phyloP scores from a whole-genome alignment of 169 alveolate genomes.

The Besnoitia besnoiti region DNA sequence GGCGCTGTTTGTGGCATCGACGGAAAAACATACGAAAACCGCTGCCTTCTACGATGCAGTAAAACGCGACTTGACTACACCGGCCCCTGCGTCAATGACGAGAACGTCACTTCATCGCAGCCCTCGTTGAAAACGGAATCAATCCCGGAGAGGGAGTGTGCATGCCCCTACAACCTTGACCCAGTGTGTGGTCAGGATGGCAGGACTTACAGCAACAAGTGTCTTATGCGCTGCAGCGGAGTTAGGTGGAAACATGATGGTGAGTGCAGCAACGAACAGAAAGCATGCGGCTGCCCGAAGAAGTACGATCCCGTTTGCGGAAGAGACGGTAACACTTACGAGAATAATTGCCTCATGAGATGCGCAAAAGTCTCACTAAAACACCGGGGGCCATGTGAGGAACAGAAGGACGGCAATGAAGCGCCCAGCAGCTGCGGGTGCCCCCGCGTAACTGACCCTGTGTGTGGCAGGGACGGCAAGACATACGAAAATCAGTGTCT shows the following conservation, averaged over 20 bases:
- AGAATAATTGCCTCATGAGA: constrained; percentile 36
- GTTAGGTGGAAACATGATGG: background rate
- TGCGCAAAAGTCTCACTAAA: background rate
- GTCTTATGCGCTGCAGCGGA: background rate
- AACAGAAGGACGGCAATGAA: background rate
- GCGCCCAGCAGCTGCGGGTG: background rate
- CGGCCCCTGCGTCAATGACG: constrained; percentile 19
- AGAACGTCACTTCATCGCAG: background rate
- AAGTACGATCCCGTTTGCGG: constrained; percentile 54
- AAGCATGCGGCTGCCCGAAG: constrained; percentile 39
- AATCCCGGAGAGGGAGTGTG: background rate
- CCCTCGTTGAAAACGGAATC: background rate
- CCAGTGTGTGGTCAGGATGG: background rate
- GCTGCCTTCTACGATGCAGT: constrained; percentile 27
- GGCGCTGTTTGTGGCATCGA: constrained; percentile 54
- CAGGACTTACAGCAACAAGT: background rate
- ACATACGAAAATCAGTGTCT: constrained; percentile 30
- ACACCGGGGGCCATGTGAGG: constrained; percentile 3
- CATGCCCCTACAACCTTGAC: background rate
- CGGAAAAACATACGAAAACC: constrained; percentile 47
- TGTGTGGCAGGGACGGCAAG: constrained; percentile 27
- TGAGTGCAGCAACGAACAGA: background rate
- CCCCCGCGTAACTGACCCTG: background rate
- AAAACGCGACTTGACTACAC: background rate
- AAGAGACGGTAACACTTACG: constrained; percentile 52